Evolutionary conservation across 208 protist genomes (phyloP).

Genomic region (Trypanosoma caninum): DNA sequence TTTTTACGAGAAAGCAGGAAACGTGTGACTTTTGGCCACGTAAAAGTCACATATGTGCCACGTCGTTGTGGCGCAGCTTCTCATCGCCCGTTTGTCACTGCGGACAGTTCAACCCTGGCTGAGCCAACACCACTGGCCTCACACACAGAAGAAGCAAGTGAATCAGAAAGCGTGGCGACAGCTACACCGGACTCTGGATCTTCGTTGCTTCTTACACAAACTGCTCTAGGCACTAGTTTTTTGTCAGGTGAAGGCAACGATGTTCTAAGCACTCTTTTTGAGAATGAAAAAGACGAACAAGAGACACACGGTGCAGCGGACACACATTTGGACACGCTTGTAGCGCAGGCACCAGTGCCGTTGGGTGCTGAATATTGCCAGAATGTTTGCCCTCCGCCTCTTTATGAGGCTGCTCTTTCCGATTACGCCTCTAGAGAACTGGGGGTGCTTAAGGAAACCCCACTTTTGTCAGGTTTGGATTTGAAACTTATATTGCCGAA

Average conservation of each 20-base stretch:
- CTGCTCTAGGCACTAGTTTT: neutral
- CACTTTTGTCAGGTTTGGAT: slow-evolving; percentile 1
- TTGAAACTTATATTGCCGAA: neutral
- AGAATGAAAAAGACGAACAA: neutral
- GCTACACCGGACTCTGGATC: slow-evolving; percentile 10
- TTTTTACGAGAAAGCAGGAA: neutral
- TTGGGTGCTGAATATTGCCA: no score
- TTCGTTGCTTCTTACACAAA: slow-evolving; percentile 16
- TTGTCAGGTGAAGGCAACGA: neutral
- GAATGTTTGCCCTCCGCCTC: no score
- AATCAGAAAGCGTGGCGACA: neutral
- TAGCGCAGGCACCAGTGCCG: no score
- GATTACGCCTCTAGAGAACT: no score
- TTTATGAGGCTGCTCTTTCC: no score
- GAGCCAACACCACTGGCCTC: neutral
- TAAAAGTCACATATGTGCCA: slow-evolving; percentile 14
- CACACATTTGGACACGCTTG: no score
- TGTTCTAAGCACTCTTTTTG: neutral
- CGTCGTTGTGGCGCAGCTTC: neutral
- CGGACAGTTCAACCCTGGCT: neutral
- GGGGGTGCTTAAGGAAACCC: no score
- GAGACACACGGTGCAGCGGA: no score
- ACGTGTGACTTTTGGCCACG: slow-evolving; percentile 20
- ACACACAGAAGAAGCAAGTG: neutral
- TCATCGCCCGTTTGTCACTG: neutral